Evolutionary conservation across 176 grass and related monocot genomes (phyloP).

Genomic region (Pontederia crassipes): DNA sequence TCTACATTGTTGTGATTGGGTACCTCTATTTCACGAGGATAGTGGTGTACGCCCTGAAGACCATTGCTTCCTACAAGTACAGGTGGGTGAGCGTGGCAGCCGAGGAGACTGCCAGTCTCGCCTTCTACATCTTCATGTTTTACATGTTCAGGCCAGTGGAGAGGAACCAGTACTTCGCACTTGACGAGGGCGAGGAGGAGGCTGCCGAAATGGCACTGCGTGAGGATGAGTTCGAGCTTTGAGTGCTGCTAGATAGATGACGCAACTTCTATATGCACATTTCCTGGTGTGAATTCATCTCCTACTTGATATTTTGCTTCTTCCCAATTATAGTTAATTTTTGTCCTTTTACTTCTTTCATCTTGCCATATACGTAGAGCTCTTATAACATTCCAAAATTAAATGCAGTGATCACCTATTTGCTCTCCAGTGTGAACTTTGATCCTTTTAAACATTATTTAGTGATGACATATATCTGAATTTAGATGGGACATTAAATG

Average conservation of each 20-base stretch:
- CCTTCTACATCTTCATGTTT: conserved; percentile 94
- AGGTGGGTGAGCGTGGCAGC: conserved; percentile 83
- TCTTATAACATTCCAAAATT: too few species aligned
- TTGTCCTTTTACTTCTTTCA: too few species aligned
- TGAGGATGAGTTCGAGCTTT: conserved; percentile 94
- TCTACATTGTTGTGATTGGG: conserved; percentile 82
- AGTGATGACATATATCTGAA: too few species aligned
- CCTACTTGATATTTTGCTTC: neutral
- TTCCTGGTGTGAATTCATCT: neutral
- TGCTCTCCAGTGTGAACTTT: too few species aligned
- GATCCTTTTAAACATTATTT: too few species aligned
- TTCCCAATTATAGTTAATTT: too few species aligned
- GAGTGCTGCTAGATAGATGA: neutral
- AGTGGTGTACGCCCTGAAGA: conserved; percentile 92
- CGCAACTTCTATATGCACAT: neutral
- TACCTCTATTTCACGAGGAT: conserved; percentile 94
- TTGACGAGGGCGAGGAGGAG: conserved; percentile 83
- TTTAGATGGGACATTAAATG: too few species aligned
- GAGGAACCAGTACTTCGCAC: conserved; percentile 83
- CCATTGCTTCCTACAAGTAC: conserved; percentile 92
- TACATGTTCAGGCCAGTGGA: conserved; percentile 91
- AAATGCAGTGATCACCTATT: too few species aligned
- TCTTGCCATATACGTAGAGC: too few species aligned
- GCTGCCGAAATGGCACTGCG: conserved; percentile 68
- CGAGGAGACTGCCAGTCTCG: conserved; percentile 71